Evolutionary conservation across 2,329 filamentous ascomycete genomes (phyloP).

Genomic region (Dendryphion nanum): DNA sequence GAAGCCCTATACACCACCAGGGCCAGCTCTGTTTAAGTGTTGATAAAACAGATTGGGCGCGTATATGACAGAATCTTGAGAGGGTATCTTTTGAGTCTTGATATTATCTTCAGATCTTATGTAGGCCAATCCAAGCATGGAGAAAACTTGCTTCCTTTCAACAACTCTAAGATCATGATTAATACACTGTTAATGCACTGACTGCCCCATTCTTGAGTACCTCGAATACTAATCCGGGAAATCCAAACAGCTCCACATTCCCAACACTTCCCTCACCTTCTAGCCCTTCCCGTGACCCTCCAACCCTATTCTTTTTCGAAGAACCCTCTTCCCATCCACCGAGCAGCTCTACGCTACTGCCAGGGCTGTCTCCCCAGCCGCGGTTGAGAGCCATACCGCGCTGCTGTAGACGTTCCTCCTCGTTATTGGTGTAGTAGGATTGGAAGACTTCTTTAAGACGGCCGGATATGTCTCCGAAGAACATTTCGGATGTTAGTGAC

Average conservation of each 20-base stretch:
- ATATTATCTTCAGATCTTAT: no score
- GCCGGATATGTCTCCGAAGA: constrained; percentile 58
- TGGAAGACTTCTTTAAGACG: constrained; percentile 70
- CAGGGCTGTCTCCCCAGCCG: constrained; percentile 87
- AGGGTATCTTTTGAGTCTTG: no score
- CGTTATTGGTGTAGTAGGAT: constrained; percentile 57
- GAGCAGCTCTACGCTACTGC: constrained; percentile 73
- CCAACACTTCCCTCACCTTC: constrained; percentile 54
- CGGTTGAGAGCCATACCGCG: constrained; percentile 81
- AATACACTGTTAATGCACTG: constrained; percentile 87
- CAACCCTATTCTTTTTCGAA: constrained; percentile 34
- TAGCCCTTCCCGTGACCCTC: constrained; percentile 36
- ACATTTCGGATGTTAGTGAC: constrained; percentile 69
- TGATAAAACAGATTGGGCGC: no score
- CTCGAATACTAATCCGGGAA: constrained; percentile 92
- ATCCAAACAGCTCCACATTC: constrained; percentile 86
- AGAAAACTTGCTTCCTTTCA: no score
- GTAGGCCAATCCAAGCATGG: no score
- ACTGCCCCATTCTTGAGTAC: constrained; percentile 90
- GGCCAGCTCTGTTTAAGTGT: not conserved
- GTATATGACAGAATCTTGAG: no score
- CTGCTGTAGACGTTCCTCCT: constrained; percentile 54
- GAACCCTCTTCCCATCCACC: constrained; percentile 67
- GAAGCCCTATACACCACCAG: constrained; percentile 11
- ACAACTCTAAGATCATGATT: constrained; percentile 23